A percentile compares a stretch with the other conserved stretches of the same genome.
phyloP scores from a whole-genome alignment of 345 rosid species.

The Bretschneidera sinensis region DNA sequence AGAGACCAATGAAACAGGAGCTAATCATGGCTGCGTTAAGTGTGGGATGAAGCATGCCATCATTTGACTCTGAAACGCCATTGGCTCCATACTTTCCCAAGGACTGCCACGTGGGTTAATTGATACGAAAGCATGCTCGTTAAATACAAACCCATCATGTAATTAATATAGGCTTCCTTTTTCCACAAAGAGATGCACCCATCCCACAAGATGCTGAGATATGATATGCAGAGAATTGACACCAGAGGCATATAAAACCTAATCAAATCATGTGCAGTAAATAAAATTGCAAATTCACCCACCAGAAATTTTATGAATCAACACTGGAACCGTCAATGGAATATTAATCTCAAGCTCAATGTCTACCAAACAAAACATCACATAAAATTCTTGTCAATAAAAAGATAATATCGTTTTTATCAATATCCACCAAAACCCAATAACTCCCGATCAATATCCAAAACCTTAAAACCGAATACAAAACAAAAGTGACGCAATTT shows the following conservation, averaged over 20 bases:
- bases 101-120: slow-evolving; percentile 2
- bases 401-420: background rate
- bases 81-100: background rate
- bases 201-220: slow-evolving; percentile 9
- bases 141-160: slow-evolving; percentile 3
- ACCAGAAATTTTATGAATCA: slow-evolving; percentile 3
- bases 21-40: background rate
- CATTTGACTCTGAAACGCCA: slow-evolving; percentile 18
- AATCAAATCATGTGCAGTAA: slow-evolving; percentile 19
- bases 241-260: background rate
- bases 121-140: slow-evolving; percentile 2
- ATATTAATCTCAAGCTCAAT: background rate
- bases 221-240: slow-evolving; percentile 11
- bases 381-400: background rate
- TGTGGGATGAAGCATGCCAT: slow-evolving; percentile 8
- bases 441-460: slow-evolving; percentile 11
- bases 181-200: background rate
- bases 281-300: too few species aligned
- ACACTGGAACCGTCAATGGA: background rate
- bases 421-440: slow-evolving; percentile 3
- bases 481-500: background rate
- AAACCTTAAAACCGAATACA: background rate
- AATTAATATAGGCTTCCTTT: slow-evolving; percentile 10
- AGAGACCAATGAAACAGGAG: slow-evolving; percentile 4
- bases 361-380: background rate